Evolutionary conservation across 2,329 filamentous ascomycete species (phyloP).

Genomic region (Aspergillus jensenii): DNA sequence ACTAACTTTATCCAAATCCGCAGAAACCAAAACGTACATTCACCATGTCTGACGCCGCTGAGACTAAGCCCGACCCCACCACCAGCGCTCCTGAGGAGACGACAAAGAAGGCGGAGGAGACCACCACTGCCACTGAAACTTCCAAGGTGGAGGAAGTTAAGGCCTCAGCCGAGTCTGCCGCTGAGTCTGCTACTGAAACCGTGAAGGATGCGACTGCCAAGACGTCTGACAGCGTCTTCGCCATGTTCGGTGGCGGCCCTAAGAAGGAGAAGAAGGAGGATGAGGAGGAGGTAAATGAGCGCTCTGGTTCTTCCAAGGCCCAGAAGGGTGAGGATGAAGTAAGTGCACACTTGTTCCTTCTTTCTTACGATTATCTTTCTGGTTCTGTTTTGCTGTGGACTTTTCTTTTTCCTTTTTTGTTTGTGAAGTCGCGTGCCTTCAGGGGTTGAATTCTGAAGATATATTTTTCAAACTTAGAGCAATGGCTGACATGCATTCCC

Average conservation of each 20-base stretch:
- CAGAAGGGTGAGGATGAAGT: conserved; percentile 63
- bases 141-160: conserved; percentile 28
- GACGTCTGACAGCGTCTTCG: conserved; percentile 69
- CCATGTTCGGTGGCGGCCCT: conserved; percentile 96
- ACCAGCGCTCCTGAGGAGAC: conserved; percentile 35
- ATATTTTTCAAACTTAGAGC: not conserved
- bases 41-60: conserved; percentile 45
- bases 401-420: not conserved
- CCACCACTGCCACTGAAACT: conserved; percentile 34
- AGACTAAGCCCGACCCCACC: conserved; percentile 46
- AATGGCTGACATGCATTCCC: conserved; percentile 6
- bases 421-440: not conserved
- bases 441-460: not conserved
- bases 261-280: conserved; percentile 96
- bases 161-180: conserved; percentile 31
- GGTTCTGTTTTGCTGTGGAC: not conserved
- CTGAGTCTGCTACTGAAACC: conserved; percentile 36
- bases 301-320: conserved; percentile 83
- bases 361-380: conserved; percentile 3
- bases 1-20: conserved; percentile 2
- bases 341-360: conserved; percentile 27
- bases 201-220: conserved; percentile 40
- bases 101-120: conserved; percentile 35
- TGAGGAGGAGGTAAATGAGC: conserved; percentile 74
- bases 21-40: conserved; percentile 12